Evolutionary conservation across 305 asterid species (phyloP).

Genomic region (Salvia sclarea): DNA sequence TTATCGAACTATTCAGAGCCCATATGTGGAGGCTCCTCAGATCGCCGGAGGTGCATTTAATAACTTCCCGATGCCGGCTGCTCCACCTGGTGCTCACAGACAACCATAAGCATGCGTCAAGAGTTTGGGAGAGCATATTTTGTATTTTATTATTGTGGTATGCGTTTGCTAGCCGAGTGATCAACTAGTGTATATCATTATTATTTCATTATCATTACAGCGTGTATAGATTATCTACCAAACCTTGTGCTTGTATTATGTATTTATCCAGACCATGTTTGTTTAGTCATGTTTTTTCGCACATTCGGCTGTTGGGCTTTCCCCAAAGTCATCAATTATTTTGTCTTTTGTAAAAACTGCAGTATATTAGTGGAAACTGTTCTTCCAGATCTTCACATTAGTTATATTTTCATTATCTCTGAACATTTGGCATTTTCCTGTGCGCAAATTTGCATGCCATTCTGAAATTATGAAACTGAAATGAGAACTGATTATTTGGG

Average conservation of each 20-base stretch:
- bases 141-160: background rate
- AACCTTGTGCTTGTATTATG: slow-evolving; percentile 28
- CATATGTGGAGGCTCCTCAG: slow-evolving; percentile 92
- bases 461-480: background rate
- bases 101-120: slow-evolving; percentile 39
- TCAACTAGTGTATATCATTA: slow-evolving; percentile 31
- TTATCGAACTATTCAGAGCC: slow-evolving; percentile 58
- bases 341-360: background rate
- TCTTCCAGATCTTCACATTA: background rate
- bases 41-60: slow-evolving; percentile 46
- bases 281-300: background rate
- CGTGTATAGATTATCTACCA: slow-evolving; percentile 31
- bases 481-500: background rate
- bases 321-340: background rate
- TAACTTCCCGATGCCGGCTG: slow-evolving; percentile 83
- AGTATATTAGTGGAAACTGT: background rate
- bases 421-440: background rate
- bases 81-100: slow-evolving; percentile 89
- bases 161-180: background rate
- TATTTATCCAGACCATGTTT: slow-evolving; percentile 21
- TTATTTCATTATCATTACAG: slow-evolving; percentile 33
- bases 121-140: slow-evolving; percentile 11
- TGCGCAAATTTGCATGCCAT: background rate
- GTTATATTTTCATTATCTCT: background rate
- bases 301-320: background rate